These are phyloP conservation scores for Avena insularis DNA, from an alignment of 176 grass and related monocot genomes.

Conservation along the genomic window DNA sequence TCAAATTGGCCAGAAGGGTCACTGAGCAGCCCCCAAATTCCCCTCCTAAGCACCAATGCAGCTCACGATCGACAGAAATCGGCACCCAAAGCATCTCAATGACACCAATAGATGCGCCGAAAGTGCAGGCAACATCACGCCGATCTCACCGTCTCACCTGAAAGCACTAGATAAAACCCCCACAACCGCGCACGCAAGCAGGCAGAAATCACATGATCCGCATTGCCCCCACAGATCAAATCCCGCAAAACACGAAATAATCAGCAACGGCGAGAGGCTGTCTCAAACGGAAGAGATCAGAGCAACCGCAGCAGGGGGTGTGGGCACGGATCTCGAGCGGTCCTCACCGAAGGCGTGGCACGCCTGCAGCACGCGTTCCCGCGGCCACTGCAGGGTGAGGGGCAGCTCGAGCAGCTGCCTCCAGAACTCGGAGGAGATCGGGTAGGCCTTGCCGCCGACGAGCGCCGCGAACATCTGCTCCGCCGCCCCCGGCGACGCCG, in stretches of 20 bases:
- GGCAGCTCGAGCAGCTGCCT: constrained; percentile 89
- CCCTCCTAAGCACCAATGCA: constrained; percentile 12
- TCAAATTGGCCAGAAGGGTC: background rate
- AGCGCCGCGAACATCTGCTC: constrained; percentile 89
- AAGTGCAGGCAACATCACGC: background rate
- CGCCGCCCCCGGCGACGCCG: constrained; percentile 48
- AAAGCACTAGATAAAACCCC: constrained; percentile 28
- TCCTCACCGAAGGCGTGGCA: constrained; percentile 83
- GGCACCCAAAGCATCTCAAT: background rate
- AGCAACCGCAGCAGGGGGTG: background rate
- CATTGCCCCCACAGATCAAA: constrained; percentile 38
- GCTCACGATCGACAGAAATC: constrained; percentile 19
- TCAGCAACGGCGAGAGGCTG: background rate
- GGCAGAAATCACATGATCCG: constrained; percentile 33
- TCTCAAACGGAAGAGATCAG: background rate
- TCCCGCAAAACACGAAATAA: background rate
- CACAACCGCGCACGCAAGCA: background rate
- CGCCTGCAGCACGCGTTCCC: constrained; percentile 87
- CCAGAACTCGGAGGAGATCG: constrained; percentile 95
- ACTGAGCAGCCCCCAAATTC: constrained; percentile 12
- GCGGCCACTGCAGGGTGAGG: constrained; percentile 88
- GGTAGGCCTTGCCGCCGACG: constrained; percentile 75
- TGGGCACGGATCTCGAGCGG: constrained; percentile 40
- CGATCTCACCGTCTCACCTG: background rate
- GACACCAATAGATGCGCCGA: background rate